These are phyloP conservation scores for Phytophthora sansomeana DNA, from an alignment of 352 stramenopile species.

Conservation along the genomic window DNA sequence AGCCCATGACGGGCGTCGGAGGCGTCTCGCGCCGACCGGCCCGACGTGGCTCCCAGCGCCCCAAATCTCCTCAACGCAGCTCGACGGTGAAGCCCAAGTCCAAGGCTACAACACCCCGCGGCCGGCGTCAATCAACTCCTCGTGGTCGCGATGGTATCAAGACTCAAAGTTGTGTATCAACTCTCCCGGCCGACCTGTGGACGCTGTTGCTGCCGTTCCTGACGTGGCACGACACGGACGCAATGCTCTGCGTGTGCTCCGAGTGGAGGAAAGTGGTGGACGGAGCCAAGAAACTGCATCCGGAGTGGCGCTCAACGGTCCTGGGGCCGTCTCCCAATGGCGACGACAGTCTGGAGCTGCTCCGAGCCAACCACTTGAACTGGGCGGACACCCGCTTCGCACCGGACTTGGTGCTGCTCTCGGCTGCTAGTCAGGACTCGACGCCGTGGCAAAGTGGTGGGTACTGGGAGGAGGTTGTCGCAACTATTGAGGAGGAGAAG, in stretches of 20 bases:
- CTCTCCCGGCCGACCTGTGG: conserved; percentile 55
- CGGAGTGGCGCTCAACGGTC: conserved; percentile 53
- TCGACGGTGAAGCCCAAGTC: not conserved
- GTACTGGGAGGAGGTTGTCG: conserved; percentile 50
- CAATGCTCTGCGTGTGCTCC: conserved; percentile 42
- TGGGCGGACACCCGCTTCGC: conserved; percentile 47
- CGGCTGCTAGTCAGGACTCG: conserved; percentile 34
- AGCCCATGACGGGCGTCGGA: conserved; percentile 15
- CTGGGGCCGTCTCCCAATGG: conserved; percentile 32
- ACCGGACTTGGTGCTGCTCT: conserved; percentile 52
- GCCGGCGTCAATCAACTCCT: conserved; percentile 5
- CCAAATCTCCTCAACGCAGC: conserved; percentile 7
- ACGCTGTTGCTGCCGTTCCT: conserved; percentile 52
- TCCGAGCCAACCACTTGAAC: conserved; percentile 41
- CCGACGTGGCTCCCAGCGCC: conserved; percentile 3
- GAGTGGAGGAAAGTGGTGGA: conserved; percentile 35
- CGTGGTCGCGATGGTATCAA: conserved; percentile 21
- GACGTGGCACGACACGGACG: conserved; percentile 53
- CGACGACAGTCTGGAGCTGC: conserved; percentile 43
- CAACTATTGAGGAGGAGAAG: conserved; percentile 41
- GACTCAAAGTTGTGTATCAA: conserved; percentile 19
- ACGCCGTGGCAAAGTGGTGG: conserved; percentile 41
- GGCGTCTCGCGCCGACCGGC: conserved; percentile 11
- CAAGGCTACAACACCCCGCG: conserved; percentile 2
- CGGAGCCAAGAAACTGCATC: conserved; percentile 23